These are phyloP conservation scores for Claviceps cyperi DNA, from an alignment of 2,329 filamentous ascomycete genomes.

Conservation along the genomic window DNA sequence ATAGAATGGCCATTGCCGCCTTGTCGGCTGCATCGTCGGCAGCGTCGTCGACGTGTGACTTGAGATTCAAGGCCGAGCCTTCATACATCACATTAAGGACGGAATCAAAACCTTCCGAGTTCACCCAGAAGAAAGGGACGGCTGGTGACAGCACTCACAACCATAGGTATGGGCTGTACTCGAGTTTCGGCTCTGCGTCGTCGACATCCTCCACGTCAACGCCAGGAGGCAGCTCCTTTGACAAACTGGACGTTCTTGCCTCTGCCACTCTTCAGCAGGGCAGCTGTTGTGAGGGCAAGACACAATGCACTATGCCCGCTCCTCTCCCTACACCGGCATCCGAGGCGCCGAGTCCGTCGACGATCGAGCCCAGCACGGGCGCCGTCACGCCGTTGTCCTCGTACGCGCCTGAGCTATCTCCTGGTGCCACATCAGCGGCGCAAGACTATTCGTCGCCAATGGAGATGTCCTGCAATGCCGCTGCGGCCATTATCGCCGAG, in stretches of 20 bases:
- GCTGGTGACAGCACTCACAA: not conserved
- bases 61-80: not conserved
- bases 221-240: constrained; percentile 12
- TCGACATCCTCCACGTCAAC: not conserved
- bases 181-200: not conserved
- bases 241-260: constrained; percentile 24
- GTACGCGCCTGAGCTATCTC: constrained; percentile 6
- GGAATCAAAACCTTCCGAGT: not conserved
- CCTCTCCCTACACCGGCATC: constrained; percentile 10
- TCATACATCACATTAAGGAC: not conserved
- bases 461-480: constrained; percentile 21
- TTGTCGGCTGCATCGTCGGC: not conserved
- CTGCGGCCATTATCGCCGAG: constrained; percentile 24
- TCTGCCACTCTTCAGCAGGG: constrained; percentile 21
- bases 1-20: not conserved
- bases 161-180: not conserved
- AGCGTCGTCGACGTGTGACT: not conserved
- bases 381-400: constrained; percentile 10
- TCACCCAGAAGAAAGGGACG: not conserved
- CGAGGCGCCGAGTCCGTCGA: constrained; percentile 11
- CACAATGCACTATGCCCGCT: constrained; percentile 9
- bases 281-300: constrained; percentile 10
- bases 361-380: constrained; percentile 10
- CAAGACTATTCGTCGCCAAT: constrained; percentile 13
- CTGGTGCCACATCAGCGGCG: constrained; percentile 3